Percentiles rank a stretch among this genome's conserved stretches.
Evolutionary conservation across 208 protist species (phyloP).

Genomic region (Zelonia costaricensis): DNA sequence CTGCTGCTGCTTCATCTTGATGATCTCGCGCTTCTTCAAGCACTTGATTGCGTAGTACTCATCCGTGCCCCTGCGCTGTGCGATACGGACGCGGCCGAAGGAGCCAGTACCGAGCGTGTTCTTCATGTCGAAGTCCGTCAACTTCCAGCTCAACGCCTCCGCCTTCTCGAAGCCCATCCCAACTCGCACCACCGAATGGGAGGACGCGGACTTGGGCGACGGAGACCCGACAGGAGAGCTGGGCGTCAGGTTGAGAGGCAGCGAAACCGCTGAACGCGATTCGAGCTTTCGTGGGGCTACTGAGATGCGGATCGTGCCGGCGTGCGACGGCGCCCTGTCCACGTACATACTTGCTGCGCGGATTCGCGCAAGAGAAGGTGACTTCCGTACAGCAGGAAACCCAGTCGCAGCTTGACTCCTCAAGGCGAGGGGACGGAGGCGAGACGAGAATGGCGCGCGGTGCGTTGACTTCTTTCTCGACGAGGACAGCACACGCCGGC

Average conservation of each 20-base stretch:
- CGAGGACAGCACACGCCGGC: too few relatives aligned
- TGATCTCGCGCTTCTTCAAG: constrained; percentile 87
- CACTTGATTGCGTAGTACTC: constrained; percentile 93
- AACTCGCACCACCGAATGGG: too few relatives aligned
- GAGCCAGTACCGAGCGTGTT: constrained; percentile 92
- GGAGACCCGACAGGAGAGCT: not conserved
- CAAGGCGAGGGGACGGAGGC: too few relatives aligned
- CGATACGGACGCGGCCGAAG: constrained; percentile 92
- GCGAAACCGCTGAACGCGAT: too few relatives aligned
- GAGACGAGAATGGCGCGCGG: too few relatives aligned
- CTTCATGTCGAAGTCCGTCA: constrained; percentile 87
- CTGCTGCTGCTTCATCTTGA: constrained; percentile 88
- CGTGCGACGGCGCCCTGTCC: too few relatives aligned
- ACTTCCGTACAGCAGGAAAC: too few relatives aligned
- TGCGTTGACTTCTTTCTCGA: too few relatives aligned
- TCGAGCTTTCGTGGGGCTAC: not conserved
- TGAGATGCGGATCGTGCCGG: constrained; percentile 13
- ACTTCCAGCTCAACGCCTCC: constrained; percentile 72
- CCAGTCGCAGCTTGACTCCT: too few relatives aligned
- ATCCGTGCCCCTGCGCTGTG: constrained; percentile 72
- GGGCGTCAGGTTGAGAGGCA: too few relatives aligned
- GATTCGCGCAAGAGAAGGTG: too few relatives aligned
- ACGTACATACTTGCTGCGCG: too few relatives aligned
- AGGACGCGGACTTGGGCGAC: not conserved
- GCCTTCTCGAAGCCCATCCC: constrained; percentile 66